A percentile compares a stretch with the other conserved stretches of the same genome.
Evolutionary conservation across 495 filamentous ascomycete genomes (phyloP).

Genomic region (Pyronema domesticum): DNA sequence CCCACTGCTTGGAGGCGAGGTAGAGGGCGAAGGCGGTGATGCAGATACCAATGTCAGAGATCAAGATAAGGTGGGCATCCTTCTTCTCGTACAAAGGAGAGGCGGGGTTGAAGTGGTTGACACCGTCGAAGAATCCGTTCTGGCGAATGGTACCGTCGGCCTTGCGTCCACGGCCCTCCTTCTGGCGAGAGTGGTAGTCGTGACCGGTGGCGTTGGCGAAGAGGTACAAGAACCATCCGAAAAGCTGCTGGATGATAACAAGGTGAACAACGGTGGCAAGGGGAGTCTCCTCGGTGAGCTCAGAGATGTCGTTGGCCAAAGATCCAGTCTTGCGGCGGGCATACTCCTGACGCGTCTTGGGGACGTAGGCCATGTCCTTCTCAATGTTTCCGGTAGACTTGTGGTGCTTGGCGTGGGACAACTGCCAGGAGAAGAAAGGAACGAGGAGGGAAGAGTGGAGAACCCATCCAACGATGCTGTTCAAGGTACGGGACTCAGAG

Average conservation of each 20-base stretch:
- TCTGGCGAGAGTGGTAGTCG: constrained; percentile 69
- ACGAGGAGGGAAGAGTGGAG: constrained; percentile 67
- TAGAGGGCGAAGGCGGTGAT: constrained; percentile 38
- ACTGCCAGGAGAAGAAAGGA: constrained; percentile 85
- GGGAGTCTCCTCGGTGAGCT: constrained; percentile 86
- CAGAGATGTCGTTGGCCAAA: constrained; percentile 62
- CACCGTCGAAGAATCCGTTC: constrained; percentile 60
- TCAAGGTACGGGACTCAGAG: constrained; percentile 58
- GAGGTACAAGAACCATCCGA: constrained; percentile 79
- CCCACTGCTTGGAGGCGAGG: constrained; percentile 49
- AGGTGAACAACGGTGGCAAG: constrained; percentile 52
- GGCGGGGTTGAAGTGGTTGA: constrained; percentile 83
- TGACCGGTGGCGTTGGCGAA: constrained; percentile 80
- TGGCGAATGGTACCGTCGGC: constrained; percentile 35
- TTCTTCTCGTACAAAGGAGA: constrained; percentile 83
- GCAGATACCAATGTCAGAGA: constrained; percentile 66
- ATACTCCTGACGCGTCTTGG: constrained; percentile 61
- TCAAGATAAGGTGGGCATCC: constrained; percentile 60
- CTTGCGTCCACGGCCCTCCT: constrained; percentile 74
- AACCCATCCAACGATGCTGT: constrained; percentile 71
- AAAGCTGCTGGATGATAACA: constrained; percentile 63
- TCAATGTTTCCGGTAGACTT: constrained; percentile 89
- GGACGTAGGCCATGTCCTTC: constrained; percentile 93
- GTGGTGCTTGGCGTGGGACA: constrained; percentile 85
- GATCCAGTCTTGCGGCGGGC: constrained; percentile 34